phyloP scores from a whole-genome alignment of 495 filamentous ascomycete species.

The Aspergillus campestris region DNA sequence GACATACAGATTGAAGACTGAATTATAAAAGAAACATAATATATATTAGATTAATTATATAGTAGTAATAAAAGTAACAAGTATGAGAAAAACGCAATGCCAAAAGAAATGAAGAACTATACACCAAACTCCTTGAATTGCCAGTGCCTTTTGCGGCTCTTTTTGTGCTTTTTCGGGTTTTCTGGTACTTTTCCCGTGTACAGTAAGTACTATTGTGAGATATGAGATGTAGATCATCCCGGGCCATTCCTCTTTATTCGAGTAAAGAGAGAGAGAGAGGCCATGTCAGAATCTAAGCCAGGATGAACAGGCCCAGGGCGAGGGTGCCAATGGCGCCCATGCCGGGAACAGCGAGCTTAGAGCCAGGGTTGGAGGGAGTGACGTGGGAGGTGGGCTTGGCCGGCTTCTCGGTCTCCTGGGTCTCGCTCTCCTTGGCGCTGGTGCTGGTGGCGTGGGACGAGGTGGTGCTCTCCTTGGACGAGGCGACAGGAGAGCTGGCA shows the following conservation, averaged over 20 bases:
- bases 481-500: neutral
- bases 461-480: conserved; percentile 4
- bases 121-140: too few species aligned
- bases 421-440: neutral
- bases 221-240: neutral
- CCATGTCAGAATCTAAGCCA: conserved; percentile 1
- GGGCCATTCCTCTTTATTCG: too few species aligned
- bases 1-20: too few species aligned
- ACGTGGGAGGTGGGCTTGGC: conserved; percentile 17
- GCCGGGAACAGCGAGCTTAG: conserved; percentile 21
- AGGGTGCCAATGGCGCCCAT: conserved; percentile 22
- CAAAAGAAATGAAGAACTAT: too few species aligned
- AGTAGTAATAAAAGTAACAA: too few species aligned
- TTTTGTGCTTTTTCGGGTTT: too few species aligned
- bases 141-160: too few species aligned
- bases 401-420: neutral
- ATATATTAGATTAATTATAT: too few species aligned
- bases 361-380: conserved; percentile 21
- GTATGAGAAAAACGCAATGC: too few species aligned
- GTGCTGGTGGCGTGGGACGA: conserved; percentile 1
- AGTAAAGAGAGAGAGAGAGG: neutral
- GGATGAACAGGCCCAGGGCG: conserved; percentile 11
- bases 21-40: too few species aligned
- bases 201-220: too few species aligned
- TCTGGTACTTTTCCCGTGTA: too few species aligned